Evolutionary conservation across 495 filamentous ascomycete genomes (phyloP).

Genomic region (Aspergillus asperescens): DNA sequence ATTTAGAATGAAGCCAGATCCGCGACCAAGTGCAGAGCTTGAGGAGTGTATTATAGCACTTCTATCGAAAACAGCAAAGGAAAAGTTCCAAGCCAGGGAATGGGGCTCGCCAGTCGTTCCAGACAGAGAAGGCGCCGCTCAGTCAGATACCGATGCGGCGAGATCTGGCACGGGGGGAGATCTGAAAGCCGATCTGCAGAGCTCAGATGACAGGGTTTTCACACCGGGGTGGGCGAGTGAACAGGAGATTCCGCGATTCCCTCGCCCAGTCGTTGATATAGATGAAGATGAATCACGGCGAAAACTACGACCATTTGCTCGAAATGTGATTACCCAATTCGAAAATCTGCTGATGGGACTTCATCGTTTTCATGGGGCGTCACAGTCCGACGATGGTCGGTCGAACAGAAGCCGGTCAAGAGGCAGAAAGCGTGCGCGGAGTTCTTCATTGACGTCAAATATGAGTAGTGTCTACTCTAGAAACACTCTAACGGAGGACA

Average conservation of each 20-base stretch:
- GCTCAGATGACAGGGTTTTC: conserved; percentile 7
- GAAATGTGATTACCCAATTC: conserved; percentile 58
- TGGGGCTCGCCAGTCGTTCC: not conserved
- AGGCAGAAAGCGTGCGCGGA: conserved; percentile 26
- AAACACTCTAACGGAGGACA: not conserved
- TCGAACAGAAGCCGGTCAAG: conserved; percentile 21
- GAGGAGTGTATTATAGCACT: conserved; percentile 61
- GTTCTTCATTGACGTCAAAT: conserved; percentile 5
- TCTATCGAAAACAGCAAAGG: conserved; percentile 59
- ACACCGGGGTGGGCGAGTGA: conserved; percentile 4
- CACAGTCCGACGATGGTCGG: conserved; percentile 21
- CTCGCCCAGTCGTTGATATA: conserved; percentile 42
- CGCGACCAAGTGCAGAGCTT: conserved; percentile 51
- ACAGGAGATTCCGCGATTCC: conserved; percentile 14
- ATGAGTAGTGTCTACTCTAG: not conserved
- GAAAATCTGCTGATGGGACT: conserved; percentile 62
- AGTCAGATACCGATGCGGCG: not conserved
- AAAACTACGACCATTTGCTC: conserved; percentile 58
- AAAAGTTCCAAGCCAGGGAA: conserved; percentile 41
- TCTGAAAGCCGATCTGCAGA: not conserved
- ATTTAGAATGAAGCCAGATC: conserved; percentile 34
- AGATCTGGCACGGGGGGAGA: not conserved
- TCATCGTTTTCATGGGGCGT: conserved; percentile 54
- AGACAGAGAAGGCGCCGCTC: not conserved
- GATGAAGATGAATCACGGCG: conserved; percentile 59